phyloP scores from a whole-genome alignment of 1,139 yeast genomes.

The Petasospora rhodanensis region DNA sequence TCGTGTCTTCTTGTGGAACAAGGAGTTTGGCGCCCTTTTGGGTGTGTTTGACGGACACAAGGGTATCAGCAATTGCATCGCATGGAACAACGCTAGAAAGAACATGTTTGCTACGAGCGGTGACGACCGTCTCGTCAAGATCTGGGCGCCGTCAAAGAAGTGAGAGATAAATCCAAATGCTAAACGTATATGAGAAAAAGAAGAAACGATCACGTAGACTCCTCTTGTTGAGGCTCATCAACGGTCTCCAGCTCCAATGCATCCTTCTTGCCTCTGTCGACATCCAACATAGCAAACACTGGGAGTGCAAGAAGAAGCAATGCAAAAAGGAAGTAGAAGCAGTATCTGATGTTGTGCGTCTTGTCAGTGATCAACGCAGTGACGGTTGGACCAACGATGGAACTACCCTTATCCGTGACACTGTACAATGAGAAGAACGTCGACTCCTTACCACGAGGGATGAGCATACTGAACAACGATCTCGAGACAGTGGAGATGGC shows the following conservation, averaged over 20 bases:
- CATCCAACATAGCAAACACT: conserved; percentile 44
- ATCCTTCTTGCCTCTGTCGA: conserved; percentile 52
- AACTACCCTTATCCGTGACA: conserved; percentile 71
- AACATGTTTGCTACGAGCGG: conserved; percentile 77
- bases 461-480: conserved; percentile 56
- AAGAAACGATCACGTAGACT: too few relatives aligned
- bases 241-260: conserved; percentile 33
- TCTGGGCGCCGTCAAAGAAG: conserved; percentile 45
- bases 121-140: conserved; percentile 66
- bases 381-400: conserved; percentile 61
- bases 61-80: conserved; percentile 67
- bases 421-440: conserved; percentile 66
- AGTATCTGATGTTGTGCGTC: conserved; percentile 64
- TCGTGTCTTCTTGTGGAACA: conserved; percentile 74
- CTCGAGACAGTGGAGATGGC: conserved; percentile 63
- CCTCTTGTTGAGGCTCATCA: conserved; percentile 26
- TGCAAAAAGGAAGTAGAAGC: conserved; percentile 54
- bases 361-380: conserved; percentile 62
- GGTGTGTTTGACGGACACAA: conserved; percentile 62
- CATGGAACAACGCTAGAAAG: conserved; percentile 60
- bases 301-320: conserved; percentile 50
- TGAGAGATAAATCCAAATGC: too few relatives aligned
- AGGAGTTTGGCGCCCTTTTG: conserved; percentile 65
- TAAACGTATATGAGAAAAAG: too few relatives aligned
- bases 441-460: conserved; percentile 66